phyloP scores from a whole-genome alignment of 1,284 basidiomycete species.

The Taiwanofungus camphoratus region DNA sequence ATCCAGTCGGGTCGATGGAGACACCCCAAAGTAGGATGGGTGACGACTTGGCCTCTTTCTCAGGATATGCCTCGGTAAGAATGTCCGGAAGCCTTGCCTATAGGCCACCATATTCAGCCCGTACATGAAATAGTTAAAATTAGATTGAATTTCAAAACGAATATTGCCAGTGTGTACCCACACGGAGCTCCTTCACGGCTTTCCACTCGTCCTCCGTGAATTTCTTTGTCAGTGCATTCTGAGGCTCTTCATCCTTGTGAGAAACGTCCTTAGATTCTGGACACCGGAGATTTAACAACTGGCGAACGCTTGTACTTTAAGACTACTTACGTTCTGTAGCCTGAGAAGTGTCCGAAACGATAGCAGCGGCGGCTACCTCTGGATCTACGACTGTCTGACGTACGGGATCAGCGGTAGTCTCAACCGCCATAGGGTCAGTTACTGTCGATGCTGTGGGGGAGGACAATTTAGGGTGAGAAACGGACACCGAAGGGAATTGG shows the following conservation, averaged over 20 bases:
- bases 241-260: constrained; percentile 47
- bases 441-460: no score
- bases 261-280: no score
- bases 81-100: constrained; percentile 53
- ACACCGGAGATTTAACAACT: no score
- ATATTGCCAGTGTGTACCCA: constrained; percentile 29
- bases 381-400: no score
- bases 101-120: not conserved
- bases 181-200: constrained; percentile 62
- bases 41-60: constrained; percentile 44
- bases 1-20: constrained; percentile 47
- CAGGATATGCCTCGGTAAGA: constrained; percentile 52
- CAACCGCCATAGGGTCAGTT: no score
- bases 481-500: no score
- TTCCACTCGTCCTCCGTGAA: constrained; percentile 68
- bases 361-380: no score
- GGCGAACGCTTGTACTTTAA: no score
- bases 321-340: no score
- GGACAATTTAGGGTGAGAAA: no score
- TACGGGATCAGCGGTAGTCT: no score
- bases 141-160: constrained; percentile 1
- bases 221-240: constrained; percentile 59
- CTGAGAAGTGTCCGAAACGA: no score
- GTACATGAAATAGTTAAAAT: not conserved
- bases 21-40: constrained; percentile 68